These are phyloP conservation scores for Austroboletus eburneus DNA, from an alignment of 768 basidiomycete genomes.

Conservation along the genomic window DNA sequence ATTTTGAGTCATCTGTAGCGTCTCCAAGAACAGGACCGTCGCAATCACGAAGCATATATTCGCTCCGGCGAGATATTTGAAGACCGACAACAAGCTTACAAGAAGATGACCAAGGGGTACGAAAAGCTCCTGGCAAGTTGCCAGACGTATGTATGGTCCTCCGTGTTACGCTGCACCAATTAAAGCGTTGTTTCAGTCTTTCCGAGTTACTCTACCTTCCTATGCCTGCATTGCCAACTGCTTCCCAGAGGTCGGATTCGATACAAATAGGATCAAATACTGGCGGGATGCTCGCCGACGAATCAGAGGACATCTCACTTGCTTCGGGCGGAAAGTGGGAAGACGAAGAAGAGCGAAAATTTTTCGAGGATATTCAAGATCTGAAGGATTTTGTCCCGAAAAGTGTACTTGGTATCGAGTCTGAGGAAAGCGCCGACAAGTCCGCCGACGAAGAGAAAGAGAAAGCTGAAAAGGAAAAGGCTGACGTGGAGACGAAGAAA, in stretches of 20 bases:
- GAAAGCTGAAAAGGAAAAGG: conserved; percentile 51
- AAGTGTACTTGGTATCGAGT: conserved; percentile 72
- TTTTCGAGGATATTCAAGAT: conserved; percentile 92
- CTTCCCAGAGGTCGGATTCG: conserved; percentile 76
- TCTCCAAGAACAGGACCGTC: conserved; percentile 92
- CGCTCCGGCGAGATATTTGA: conserved; percentile 99
- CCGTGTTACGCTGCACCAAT: background rate
- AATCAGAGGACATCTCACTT: conserved; percentile 50
- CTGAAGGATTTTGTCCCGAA: conserved; percentile 88
- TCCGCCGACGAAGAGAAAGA: conserved; percentile 41
- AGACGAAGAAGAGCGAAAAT: conserved; percentile 92
- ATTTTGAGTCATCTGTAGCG: conserved; percentile 45
- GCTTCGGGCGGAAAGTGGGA: conserved; percentile 87
- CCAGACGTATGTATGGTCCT: conserved; percentile 60
- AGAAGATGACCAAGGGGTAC: conserved; percentile 96
- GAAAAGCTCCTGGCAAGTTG: conserved; percentile 88
- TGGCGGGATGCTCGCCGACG: conserved; percentile 43
- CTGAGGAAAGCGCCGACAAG: conserved; percentile 38
- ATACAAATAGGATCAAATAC: conserved; percentile 64
- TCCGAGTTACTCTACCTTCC: conserved; percentile 87
- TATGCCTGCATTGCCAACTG: conserved; percentile 79
- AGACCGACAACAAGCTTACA: conserved; percentile 97
- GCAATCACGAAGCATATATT: conserved; percentile 99
- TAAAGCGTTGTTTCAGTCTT: conserved; percentile 45
- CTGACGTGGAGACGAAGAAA: conserved; percentile 63